Evolutionary conservation across 1,284 basidiomycete genomes (phyloP), one percentile per base, ranked within the genome.

Genomic region (Moniliella sp.): DNA sequence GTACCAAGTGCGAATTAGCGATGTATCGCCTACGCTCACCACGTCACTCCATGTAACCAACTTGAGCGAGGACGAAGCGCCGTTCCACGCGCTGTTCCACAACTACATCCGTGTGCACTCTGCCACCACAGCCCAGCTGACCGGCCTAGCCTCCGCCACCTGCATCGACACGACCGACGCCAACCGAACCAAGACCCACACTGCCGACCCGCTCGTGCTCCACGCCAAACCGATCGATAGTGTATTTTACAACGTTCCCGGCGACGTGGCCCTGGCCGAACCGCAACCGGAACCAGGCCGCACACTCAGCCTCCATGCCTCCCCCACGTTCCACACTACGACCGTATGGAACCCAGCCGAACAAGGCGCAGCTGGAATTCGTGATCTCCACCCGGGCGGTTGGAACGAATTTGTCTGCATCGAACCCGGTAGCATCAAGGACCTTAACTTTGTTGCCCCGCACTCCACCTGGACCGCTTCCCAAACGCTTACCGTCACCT

Each of bases 51-150:
- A n/a, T n/a, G n/a, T n/a, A n/a, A n/a, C n/a, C n/a, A n/a, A n/a
- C n/a, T n/a, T n/a, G n/a, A n/a, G n/a, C n/a, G n/a, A n/a, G n/a
- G n/a, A n/a, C n/a, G n/a, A n/a, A n/a, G 33, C 63, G 35, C 43
- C 48, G 7, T 62, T 64, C 55, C 62, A 64, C 31, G 56, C 62
- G 1, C 47, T 64, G 13, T 45, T 63, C 14, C 62, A 64, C 50
- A 56, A 59, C 27, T 53, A 50, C 35, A 28, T 50, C 9, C 35
- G 35, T 9, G 43, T 63, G 3, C 61, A 61, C 5, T 40, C 47
- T 23, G 33, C 43, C n/a, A 39, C 45, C 28, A 43, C 39, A 25
- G 37, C 46, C 0, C 31, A 35, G 5, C 31, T 50, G 1, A 30
- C 36, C 11, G 51, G 49, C 5, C 43, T 52, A 15, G 33, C 41